Evolutionary conservation across 768 basidiomycete genomes (phyloP).

Genomic region (Rhodotorula paludigena): DNA sequence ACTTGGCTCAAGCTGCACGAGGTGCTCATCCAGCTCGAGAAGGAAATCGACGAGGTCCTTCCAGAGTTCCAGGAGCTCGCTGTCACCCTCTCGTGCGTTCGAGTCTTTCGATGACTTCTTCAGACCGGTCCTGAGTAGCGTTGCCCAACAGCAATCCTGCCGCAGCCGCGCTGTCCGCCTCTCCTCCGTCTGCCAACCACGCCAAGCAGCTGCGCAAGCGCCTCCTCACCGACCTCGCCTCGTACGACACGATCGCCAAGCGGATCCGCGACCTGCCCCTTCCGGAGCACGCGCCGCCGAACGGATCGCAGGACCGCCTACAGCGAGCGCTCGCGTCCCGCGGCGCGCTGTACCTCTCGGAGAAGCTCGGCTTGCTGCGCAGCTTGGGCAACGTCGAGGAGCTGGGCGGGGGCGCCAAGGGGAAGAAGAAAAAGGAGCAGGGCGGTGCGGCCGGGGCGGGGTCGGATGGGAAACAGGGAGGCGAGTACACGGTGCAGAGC

Average conservation of each 20-base stretch:
- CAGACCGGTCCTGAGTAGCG: no score
- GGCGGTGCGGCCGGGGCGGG: not conserved
- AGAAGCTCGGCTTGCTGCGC: constrained; percentile 83
- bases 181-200: constrained; percentile 49
- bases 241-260: constrained; percentile 84
- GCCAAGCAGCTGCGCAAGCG: constrained; percentile 69
- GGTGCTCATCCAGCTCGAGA: constrained; percentile 69
- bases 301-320: constrained; percentile 74
- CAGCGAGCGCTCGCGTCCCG: constrained; percentile 73
- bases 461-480: no score
- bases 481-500: constrained; percentile 17
- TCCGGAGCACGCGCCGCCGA: constrained; percentile 46
- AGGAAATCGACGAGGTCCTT: constrained; percentile 80
- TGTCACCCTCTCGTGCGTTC: constrained; percentile 60
- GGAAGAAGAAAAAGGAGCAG: not conserved
- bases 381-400: constrained; percentile 38
- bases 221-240: constrained; percentile 74
- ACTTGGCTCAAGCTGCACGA: constrained; percentile 67
- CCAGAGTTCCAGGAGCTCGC: constrained; percentile 85
- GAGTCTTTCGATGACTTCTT: constrained; percentile 35
- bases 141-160: constrained; percentile 28
- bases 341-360: constrained; percentile 75
- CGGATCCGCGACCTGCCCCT: constrained; percentile 62
- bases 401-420: constrained; percentile 1
- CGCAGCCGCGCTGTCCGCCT: constrained; percentile 48